Evolutionary conservation across 2,329 filamentous ascomycete species (phyloP).

Genomic region (Colletotrichum sp.): DNA sequence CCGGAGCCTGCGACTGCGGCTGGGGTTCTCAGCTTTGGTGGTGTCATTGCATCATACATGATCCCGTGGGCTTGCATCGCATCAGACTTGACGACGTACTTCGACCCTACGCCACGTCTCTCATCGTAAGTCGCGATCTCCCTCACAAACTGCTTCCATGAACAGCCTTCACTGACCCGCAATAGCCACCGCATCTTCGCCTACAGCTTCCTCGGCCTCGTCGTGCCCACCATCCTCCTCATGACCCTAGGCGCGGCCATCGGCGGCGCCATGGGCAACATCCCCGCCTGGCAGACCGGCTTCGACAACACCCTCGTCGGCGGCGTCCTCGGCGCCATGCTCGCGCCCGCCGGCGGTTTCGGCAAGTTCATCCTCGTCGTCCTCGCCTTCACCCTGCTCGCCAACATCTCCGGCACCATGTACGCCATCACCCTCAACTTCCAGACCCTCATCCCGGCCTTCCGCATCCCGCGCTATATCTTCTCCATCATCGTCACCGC

Average conservation of each 20-base stretch:
- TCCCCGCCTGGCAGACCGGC: conserved; percentile 31
- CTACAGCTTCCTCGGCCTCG: conserved; percentile 62
- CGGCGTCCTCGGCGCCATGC: conserved; percentile 35
- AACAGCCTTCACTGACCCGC: background rate
- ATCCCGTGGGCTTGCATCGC: conserved; percentile 65
- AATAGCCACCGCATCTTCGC: conserved; percentile 50
- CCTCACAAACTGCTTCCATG: background rate
- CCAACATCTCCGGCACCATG: conserved; percentile 40
- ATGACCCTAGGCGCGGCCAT: conserved; percentile 46
- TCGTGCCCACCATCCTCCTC: conserved; percentile 37
- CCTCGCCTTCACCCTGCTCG: conserved; percentile 40
- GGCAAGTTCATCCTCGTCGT: conserved; percentile 42
- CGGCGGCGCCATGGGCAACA: conserved; percentile 34
- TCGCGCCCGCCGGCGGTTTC: conserved; percentile 32
- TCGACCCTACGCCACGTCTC: conserved; percentile 55
- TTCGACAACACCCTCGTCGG: conserved; percentile 33
- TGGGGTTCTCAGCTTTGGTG: conserved; percentile 59
- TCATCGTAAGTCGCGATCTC: conserved; percentile 40
- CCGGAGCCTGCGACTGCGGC: conserved; percentile 43
- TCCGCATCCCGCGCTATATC: conserved; percentile 43
- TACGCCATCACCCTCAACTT: conserved; percentile 43
- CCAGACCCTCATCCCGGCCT: conserved; percentile 42
- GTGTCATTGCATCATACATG: conserved; percentile 67
- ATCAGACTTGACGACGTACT: conserved; percentile 66
- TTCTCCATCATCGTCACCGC: conserved; percentile 43